Percentiles rank a stretch among this genome's conserved stretches.
Evolutionary conservation across 148 eudicot species (phyloP).

Genomic region (Salicornia ramosissima): DNA sequence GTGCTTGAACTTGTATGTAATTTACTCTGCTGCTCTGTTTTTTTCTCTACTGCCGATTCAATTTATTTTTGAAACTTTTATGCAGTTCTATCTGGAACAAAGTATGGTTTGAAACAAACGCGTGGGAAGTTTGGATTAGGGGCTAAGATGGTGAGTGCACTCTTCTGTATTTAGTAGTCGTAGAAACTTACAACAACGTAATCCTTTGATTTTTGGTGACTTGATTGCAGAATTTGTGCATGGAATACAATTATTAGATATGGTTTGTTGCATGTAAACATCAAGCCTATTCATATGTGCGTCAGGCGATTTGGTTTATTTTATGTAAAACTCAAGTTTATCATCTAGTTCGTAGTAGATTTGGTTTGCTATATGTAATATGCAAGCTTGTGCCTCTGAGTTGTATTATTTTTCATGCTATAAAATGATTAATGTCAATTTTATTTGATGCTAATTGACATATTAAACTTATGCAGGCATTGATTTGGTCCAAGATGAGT

Average conservation of each 20-base stretch:
- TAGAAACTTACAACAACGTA: neutral
- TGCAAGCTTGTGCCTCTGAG: neutral
- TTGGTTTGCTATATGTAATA: neutral
- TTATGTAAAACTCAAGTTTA: neutral
- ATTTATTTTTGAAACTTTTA: neutral
- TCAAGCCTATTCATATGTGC: neutral
- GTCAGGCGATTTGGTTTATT: neutral
- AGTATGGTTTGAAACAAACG: constrained; percentile 96
- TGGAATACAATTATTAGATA: neutral
- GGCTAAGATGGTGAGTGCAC: constrained; percentile 85
- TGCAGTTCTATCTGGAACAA: constrained; percentile 96
- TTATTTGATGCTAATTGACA: constrained; percentile 2
- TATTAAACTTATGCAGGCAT: constrained; percentile 48
- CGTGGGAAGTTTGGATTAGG: constrained; percentile 98
- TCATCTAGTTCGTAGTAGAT: neutral
- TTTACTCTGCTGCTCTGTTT: neutral
- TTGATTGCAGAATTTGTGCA: neutral
- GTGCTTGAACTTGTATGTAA: neutral
- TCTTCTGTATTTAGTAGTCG: constrained; percentile 11
- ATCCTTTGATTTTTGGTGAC: neutral
- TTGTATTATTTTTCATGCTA: neutral
- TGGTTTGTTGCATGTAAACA: constrained; percentile 4
- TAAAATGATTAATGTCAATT: neutral
- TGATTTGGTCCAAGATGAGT: constrained; percentile 99
- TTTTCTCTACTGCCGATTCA: neutral